These are phyloP conservation scores for Kalmanozyma brasiliensis DNA, from an alignment of 1,284 basidiomycete genomes.

Conservation along the genomic window DNA sequence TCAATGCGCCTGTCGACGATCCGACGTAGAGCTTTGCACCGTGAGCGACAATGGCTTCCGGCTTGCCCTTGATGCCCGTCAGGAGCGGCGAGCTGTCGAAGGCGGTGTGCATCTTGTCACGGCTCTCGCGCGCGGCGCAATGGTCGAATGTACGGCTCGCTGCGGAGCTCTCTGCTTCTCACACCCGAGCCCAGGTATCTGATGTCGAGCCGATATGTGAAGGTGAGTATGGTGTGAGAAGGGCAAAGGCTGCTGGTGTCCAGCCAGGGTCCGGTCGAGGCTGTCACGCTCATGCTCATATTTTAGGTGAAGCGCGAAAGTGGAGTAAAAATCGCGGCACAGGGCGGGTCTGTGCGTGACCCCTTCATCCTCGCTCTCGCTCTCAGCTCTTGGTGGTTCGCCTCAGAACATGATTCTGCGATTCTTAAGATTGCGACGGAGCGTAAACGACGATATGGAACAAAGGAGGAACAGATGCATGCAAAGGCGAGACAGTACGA, in stretches of 20 bases:
- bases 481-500: not conserved
- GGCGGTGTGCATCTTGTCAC: conserved; percentile 44
- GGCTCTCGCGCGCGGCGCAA: not conserved
- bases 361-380: not conserved
- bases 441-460: too few species aligned
- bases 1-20: conserved; percentile 41
- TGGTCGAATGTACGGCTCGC: not conserved
- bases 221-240: not conserved
- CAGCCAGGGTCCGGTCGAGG: not conserved
- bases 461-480: conserved; percentile 6
- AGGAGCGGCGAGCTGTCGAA: conserved; percentile 47
- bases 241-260: not conserved
- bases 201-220: too few species aligned
- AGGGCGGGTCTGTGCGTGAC: conserved; percentile 23
- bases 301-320: conserved; percentile 3
- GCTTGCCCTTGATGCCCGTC: conserved; percentile 42
- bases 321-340: conserved; percentile 10
- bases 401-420: too few species aligned
- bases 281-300: conserved; percentile 1
- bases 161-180: too few species aligned
- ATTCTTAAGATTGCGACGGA: too few species aligned
- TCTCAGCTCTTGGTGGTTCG: too few species aligned
- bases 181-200: too few species aligned
- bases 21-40: conserved; percentile 59
- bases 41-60: conserved; percentile 45